Evolutionary conservation across 495 filamentous ascomycete genomes (phyloP), one percentile per base, ranked within the genome.

Genomic region (Xanthoparmelia taractica): DNA sequence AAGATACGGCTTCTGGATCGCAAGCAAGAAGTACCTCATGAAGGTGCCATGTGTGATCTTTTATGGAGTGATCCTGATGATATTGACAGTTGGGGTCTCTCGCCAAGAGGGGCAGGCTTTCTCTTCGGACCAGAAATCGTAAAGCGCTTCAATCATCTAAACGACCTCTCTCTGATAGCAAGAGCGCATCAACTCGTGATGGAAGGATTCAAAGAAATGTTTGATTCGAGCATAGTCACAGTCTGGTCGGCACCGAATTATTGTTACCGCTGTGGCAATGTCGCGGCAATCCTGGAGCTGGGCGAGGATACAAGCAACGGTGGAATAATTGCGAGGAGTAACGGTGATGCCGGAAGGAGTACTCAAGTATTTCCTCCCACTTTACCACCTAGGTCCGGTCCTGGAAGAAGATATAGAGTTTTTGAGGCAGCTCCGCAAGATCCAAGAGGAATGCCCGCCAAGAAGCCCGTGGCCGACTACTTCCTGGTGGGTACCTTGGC

Each of bases 171-270:
- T 6, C 79, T 98, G 47, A 92, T 98, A 57, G 94, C 94, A 57
- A 85, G 94, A 61, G 94, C 94, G 23, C 94, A 98, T 72, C 94
- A 98, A 75, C 84, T 98, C 31, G 94, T 98, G 40, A 98, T 97
- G 94, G 94, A 98, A 73, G 94, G 94, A 12, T 97, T 96, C 75
- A 97, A 97, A 74, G 94, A 97, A 77, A 97, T 97, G 93, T 97
- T 97, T 68, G 93, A 97, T 67, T 84, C 82, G 20, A 88, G 84
- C 29, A 96, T 98, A 63, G 94, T 98, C 7, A 98, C 94, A 0
- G 93, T 98, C 56, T 97, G 94, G 94, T 90, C 85, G 12, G 94
- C 94, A 55, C 94, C 94, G 2, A 98, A 98, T 72, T 98, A 98
- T 74, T 98, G 94, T 76, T 98, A 98, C 76, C 84, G 94, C 25